These are phyloP conservation scores for Saccharum officinarum DNA, from an alignment of 176 grass and related monocot species.

Conservation along the genomic window DNA sequence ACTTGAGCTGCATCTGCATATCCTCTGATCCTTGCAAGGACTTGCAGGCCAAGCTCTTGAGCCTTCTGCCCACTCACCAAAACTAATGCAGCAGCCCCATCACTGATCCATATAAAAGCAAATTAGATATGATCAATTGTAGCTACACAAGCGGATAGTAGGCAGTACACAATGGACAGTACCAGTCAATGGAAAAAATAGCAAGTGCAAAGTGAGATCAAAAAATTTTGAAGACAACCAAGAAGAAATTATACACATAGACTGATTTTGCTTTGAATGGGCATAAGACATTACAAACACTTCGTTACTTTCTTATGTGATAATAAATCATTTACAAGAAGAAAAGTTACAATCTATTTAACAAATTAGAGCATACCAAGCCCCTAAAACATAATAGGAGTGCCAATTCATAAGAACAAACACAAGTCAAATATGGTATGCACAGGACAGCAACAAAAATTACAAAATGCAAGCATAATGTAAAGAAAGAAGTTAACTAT, in stretches of 20 bases:
- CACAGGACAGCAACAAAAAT: neutral
- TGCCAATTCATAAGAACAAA: neutral
- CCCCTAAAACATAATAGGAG: too few species aligned
- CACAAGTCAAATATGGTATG: neutral
- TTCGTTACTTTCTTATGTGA: neutral
- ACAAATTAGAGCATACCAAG: neutral
- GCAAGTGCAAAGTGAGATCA: neutral
- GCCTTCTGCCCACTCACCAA: slow-evolving; percentile 85
- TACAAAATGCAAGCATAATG: neutral
- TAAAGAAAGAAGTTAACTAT: neutral
- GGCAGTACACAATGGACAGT: neutral
- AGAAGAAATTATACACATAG: neutral
- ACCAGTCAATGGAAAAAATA: neutral
- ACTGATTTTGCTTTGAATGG: neutral
- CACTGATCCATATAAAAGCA: slow-evolving; percentile 41
- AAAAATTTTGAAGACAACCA: neutral
- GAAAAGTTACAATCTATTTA: neutral
- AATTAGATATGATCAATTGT: neutral
- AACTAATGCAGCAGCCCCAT: slow-evolving; percentile 73
- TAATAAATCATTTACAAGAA: neutral
- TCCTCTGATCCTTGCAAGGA: slow-evolving; percentile 83
- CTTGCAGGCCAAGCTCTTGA: slow-evolving; percentile 73
- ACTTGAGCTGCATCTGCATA: slow-evolving; percentile 96
- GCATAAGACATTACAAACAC: neutral
- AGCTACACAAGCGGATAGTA: neutral